Conservation (phyloP, 306 rosid genomes). For the Cicer arietinum region DNA sequence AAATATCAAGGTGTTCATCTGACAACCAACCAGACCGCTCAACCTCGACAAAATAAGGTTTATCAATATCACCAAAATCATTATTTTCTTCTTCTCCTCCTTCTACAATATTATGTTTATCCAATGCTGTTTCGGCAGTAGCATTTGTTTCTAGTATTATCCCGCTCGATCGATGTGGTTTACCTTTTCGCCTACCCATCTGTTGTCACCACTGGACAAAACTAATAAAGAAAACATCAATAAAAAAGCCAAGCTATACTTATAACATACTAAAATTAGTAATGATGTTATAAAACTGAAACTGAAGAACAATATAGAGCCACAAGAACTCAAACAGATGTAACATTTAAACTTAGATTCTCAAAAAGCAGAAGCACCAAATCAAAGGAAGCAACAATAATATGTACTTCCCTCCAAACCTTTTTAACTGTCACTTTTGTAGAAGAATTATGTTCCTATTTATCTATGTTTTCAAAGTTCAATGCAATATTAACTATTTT, state of each 20-base stretch:
- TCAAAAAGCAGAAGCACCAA: slow-evolving; percentile 36
- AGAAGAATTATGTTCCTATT: no score
- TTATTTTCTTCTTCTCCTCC: slow-evolving; percentile 48
- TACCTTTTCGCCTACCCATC: slow-evolving; percentile 85
- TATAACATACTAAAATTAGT: slow-evolving; percentile 1
- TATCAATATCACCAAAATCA: slow-evolving; percentile 46
- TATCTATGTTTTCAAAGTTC: no score
- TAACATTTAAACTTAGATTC: slow-evolving; percentile 11
- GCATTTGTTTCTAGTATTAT: slow-evolving; percentile 48
- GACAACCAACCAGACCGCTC: slow-evolving; percentile 64
- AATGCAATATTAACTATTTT: no score
- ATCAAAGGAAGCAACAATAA: slow-evolving; percentile 14
- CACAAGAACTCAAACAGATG: slow-evolving; percentile 19
- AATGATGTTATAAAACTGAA: slow-evolving; percentile 14
- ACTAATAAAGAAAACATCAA: slow-evolving; percentile 7
- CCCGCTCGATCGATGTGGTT: slow-evolving; percentile 74
- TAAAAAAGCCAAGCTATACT: background rate
- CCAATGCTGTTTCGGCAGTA: slow-evolving; percentile 53
- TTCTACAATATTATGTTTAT: slow-evolving; percentile 45
- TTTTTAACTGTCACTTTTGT: no score
- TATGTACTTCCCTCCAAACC: background rate
- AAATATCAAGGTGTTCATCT: slow-evolving; percentile 75
- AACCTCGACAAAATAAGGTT: slow-evolving; percentile 76
- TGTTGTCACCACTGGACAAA: slow-evolving; percentile 45
- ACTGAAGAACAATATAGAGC: slow-evolving; percentile 22